Percentiles rank a stretch among this genome's conserved stretches.
phyloP scores from a whole-genome alignment of 140 eudicot genomes.

The Bidens hawaiensis region DNA sequence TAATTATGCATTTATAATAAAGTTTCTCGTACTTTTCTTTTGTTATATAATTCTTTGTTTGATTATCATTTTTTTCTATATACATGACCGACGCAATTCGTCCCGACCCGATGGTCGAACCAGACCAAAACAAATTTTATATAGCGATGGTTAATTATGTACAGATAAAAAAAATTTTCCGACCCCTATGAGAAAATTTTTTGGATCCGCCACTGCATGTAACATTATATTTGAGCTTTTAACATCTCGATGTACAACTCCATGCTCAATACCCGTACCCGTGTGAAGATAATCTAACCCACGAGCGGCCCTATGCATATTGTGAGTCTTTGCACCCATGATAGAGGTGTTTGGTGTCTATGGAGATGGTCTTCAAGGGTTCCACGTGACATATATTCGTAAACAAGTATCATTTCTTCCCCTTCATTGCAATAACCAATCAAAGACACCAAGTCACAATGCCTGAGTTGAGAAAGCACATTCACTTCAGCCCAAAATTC shows the following conservation, averaged over 20 bases:
- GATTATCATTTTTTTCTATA: no score
- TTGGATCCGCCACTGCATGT: no score
- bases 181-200: no score
- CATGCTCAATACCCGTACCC: conserved; percentile 5
- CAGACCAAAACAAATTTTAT: no score
- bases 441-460: conserved; percentile 25
- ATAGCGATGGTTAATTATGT: no score
- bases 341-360: background rate
- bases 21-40: no score
- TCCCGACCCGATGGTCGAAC: no score
- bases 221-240: conserved; percentile 23
- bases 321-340: conserved; percentile 18
- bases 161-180: no score
- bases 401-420: conserved; percentile 25
- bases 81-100: no score
- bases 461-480: conserved; percentile 21
- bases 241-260: conserved; percentile 28
- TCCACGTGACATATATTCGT: conserved; percentile 22
- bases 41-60: no score
- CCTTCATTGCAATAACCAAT: conserved; percentile 27
- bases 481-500: conserved; percentile 20
- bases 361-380: conserved; percentile 25
- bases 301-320: conserved; percentile 30
- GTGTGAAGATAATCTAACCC: no score
- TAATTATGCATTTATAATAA: no score